Conservation (phyloP, 2,329 filamentous ascomycete genomes). For the Trichoderma lentiforme region DNA sequence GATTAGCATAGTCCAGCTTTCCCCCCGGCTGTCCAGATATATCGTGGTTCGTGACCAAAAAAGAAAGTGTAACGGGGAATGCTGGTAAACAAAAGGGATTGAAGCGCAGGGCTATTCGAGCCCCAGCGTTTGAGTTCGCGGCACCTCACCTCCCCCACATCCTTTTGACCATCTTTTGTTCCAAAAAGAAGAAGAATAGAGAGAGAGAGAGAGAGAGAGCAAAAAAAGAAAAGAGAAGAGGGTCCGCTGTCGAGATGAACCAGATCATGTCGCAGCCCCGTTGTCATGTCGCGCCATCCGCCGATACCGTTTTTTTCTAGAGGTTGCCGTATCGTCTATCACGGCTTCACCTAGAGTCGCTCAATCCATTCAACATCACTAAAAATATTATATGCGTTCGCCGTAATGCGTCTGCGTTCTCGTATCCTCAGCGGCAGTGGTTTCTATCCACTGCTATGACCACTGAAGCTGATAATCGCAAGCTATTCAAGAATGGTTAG, state of each 20-base stretch:
- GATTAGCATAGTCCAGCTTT: constrained; percentile 15
- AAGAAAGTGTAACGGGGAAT: constrained; percentile 7
- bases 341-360: background rate
- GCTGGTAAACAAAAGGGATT: constrained; percentile 18
- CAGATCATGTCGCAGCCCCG: background rate
- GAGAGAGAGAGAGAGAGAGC: background rate
- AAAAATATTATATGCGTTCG: background rate
- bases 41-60: constrained; percentile 18
- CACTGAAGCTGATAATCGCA: constrained; percentile 50
- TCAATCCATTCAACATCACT: background rate
- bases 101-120: background rate
- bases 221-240: background rate
- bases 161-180: background rate
- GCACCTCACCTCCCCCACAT: background rate
- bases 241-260: background rate
- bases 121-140: background rate
- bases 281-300: background rate
- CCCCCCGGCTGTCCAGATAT: constrained; percentile 11
- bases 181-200: background rate
- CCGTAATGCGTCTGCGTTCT: background rate
- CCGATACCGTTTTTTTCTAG: background rate
- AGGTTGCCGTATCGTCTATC: background rate
- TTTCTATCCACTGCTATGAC: constrained; percentile 37
- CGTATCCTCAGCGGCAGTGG: background rate
- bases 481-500: constrained; percentile 33